Percentiles rank a stretch among this genome's conserved stretches.
phyloP scores from a whole-genome alignment of 2,329 filamentous ascomycete genomes.

The Sporothrix protearum region DNA sequence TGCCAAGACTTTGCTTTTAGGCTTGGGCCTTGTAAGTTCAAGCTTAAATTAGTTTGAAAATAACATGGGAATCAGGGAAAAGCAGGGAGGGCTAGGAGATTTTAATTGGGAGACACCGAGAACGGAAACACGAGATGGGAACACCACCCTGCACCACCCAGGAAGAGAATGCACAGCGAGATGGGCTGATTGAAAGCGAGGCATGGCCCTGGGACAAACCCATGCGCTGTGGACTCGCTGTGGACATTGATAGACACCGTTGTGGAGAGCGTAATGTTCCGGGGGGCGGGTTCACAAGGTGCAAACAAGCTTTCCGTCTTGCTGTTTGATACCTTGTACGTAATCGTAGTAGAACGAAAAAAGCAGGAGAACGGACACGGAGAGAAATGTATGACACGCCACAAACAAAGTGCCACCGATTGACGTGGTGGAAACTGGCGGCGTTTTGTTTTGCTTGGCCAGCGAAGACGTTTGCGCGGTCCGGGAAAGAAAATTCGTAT shows the following conservation, averaged over 20 bases:
- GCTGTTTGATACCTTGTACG: background rate
- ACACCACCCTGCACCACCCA: background rate
- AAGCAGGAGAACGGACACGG: background rate
- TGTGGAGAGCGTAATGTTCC: background rate
- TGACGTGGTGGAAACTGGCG: background rate
- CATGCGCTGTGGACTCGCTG: background rate
- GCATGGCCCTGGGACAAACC: background rate
- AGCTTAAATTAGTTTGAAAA: constrained; percentile 3
- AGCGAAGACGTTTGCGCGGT: background rate
- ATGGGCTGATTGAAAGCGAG: background rate
- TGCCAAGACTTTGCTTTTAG: constrained; percentile 17
- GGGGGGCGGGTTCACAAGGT: background rate
- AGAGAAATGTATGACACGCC: background rate
- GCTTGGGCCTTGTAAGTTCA: background rate
- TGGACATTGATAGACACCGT: background rate
- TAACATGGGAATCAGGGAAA: background rate
- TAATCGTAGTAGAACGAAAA: background rate
- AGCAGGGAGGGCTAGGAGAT: too few relatives aligned
- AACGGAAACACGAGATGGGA: background rate
- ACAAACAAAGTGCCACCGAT: background rate
- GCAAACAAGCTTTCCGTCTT: background rate
- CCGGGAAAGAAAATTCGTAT: background rate
- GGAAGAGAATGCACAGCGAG: background rate
- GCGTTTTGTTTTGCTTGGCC: background rate
- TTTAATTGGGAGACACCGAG: background rate